These are phyloP conservation scores for Stentor roeselii DNA, from an alignment of 73 alveolate species.

Conservation along the genomic window DNA sequence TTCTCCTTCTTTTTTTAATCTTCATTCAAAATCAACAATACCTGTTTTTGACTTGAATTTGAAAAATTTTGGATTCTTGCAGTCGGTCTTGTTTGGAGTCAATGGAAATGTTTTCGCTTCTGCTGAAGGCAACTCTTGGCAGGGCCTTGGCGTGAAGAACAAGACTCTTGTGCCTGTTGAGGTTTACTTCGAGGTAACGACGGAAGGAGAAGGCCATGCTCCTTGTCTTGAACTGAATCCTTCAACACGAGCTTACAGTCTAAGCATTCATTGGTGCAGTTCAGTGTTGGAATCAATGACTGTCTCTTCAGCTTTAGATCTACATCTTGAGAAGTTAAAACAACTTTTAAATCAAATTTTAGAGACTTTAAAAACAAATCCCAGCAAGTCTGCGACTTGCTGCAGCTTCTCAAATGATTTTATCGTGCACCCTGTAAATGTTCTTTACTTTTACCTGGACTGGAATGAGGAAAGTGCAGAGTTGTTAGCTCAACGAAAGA, in stretches of 20 bases:
- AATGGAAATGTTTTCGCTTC: background rate
- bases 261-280: background rate
- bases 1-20: background rate
- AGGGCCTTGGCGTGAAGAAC: background rate
- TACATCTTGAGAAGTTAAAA: background rate
- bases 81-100: background rate
- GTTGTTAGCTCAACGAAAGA: background rate
- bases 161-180: background rate
- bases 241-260: background rate
- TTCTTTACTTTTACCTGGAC: background rate
- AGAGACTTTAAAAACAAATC: background rate
- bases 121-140: background rate
- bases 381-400: slow-evolving; percentile 6
- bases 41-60: background rate
- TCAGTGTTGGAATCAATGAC: background rate
- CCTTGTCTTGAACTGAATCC: background rate
- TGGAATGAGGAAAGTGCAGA: slow-evolving; percentile 10
- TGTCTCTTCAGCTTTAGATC: background rate
- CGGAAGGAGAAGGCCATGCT: slow-evolving; percentile 8
- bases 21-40: background rate
- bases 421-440: background rate
- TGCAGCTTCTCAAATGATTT: background rate
- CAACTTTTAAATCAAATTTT: background rate
- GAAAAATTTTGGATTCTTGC: background rate
- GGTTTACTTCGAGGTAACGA: background rate